These are phyloP conservation scores for Fonsecaea monophora DNA, from an alignment of 2,329 filamentous ascomycete genomes.

Conservation along the genomic window DNA sequence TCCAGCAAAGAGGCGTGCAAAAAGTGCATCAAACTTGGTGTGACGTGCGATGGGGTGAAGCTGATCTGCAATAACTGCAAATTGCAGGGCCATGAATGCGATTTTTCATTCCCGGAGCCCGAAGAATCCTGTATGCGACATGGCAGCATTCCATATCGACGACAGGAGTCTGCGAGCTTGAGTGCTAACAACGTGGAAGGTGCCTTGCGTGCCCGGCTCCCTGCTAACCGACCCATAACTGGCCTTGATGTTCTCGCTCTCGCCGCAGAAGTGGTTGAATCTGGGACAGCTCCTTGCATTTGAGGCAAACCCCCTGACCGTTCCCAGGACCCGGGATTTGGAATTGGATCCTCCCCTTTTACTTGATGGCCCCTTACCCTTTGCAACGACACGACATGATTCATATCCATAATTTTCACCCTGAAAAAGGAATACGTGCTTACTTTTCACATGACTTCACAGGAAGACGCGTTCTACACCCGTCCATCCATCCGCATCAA, in stretches of 20 bases:
- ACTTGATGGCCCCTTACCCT: neutral
- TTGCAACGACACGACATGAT: neutral
- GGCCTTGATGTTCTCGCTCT: slow-evolving; percentile 11
- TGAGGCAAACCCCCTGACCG: neutral
- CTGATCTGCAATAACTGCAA: slow-evolving; percentile 15
- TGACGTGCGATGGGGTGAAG: slow-evolving; percentile 18
- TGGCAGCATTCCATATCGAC: neutral
- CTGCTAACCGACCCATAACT: neutral
- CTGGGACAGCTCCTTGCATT: neutral
- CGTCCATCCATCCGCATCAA: slow-evolving; percentile 85
- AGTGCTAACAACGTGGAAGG: neutral
- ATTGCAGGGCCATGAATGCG: slow-evolving; percentile 1
- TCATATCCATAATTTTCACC: neutral
- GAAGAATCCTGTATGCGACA: neutral
- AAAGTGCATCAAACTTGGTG: neutral
- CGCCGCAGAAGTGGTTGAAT: slow-evolving; percentile 15
- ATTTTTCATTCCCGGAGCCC: neutral
- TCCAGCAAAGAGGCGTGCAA: slow-evolving; percentile 1
- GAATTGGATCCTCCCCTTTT: neutral
- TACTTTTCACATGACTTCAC: slow-evolving; percentile 31
- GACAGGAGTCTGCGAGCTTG: slow-evolving; percentile 4
- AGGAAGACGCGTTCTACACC: slow-evolving; percentile 88
- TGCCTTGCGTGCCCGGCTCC: neutral
- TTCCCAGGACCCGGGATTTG: neutral
- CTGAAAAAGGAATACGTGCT: slow-evolving; percentile 17